Evolutionary conservation across 2,329 filamentous ascomycete species (phyloP), one percentile per base, ranked within the genome.

Genomic region (Tolypocladium cylindrosporum): DNA sequence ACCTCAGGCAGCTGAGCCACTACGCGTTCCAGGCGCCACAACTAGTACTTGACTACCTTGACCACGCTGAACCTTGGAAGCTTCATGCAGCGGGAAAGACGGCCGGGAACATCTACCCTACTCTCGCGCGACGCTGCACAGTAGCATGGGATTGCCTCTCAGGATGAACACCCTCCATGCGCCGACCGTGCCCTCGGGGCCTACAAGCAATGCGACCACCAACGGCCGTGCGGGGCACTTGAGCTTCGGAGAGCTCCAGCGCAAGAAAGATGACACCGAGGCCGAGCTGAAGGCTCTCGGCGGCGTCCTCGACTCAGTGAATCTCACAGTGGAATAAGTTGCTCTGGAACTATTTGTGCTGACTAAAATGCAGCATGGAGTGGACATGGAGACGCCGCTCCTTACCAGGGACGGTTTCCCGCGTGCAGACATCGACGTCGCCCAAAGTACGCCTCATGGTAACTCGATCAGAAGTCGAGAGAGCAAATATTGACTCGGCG

Each of bases 321-420:
- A 83, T 71, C 57, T 42, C 36, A 53, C 13, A 10, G 14, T 21
- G 8, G 3, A 21, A 36, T 4, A 4, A 40, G 11, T 10, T 2
- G 11, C 6, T 19, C 19, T 10, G 11, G 9, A 9, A 21, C 7
- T n/a, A 1, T 40, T 10, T 13, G 31, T 57, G 36, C 68, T 73
- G 52, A 72, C 57, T 11, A 16, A 16, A 45, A 8, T 13, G 31
- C 66, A 97, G 92, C 93, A 97, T 77, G 86, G 88, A 51, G 93
- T 96, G 56, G 87, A 89, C 67, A 99, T 99, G 94, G 87, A 88
- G 66, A 97, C 94, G 9, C 80, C 85, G 59, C 83, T 99, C 43
- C 84, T 91, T 31, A 97, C 93, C 16, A 83, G 86, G 61, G 94
- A 97, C 74, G 94, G 94, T 54, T 99, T 90, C 70, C 94, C 94